Base-by-base conservation (phyloP, 441 rosid genomes). In the Erodium trifolium region DNA sequence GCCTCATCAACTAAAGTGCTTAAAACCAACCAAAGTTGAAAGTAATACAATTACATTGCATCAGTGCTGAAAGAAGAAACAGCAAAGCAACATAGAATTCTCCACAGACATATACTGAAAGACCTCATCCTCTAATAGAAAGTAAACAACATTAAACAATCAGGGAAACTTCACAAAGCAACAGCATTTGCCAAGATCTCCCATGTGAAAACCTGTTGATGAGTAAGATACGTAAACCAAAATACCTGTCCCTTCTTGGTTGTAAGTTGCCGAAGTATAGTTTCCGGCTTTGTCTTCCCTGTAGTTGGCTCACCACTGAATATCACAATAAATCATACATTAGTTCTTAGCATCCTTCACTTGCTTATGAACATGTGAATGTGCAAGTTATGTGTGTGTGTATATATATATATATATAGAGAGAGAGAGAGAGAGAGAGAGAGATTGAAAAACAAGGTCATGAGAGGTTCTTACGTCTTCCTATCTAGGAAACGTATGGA, bases 191-290 rank as follows among this genome's bases (percentile, higher is more conserved):
- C 14, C 59, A 51, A 51, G 4, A 51, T 51, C 16, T 51, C 59
- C 5, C 17, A 51, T n/a, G 17, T 13, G n/a, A 2, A 51, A 51
- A 13, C 16, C n/a, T 51, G 59, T 51, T 51, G 17, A 13, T 13
- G 59, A 51, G 5, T 51, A 51, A 51, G n/a, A 51, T 5, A 63
- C 59, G 41, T 67, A 19, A 65, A 53, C 9, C 31, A 59, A 63
- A 43, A 72, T 75, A 91, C 99, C 97, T 91, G 99, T 34, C 97
- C 97, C 79, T 93, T 93, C 80, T 88, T 91, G 65, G 96, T 93
- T 70, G 96, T 91, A 70, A 93, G 93, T 75, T 93, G 93, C 71
- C 96, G 78, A 13, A 91, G 89, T 72, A 93, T 87, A 55, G 92
- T 91, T 80, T 90, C 97, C 70, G 83, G 76, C 70, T 82, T 85